A percentile compares a stretch with the other conserved stretches of the same genome.
phyloP scores from a whole-genome alignment of 768 basidiomycete genomes.

The Termitomyces sp. region DNA sequence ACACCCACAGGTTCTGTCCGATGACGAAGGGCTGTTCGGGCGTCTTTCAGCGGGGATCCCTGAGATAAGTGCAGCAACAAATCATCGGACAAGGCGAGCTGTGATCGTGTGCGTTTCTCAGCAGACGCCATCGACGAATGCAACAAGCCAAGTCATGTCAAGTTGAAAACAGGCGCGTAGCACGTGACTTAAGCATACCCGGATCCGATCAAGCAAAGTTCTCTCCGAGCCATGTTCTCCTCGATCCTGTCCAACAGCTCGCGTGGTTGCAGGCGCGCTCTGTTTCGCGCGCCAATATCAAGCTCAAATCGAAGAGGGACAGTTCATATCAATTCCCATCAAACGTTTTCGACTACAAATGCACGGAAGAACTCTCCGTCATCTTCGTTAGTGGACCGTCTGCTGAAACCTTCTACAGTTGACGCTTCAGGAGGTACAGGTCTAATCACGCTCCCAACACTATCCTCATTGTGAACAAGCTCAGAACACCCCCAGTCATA shows the following conservation, averaged over 20 bases:
- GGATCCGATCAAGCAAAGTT: too few relatives aligned
- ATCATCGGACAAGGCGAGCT: conserved; percentile 43
- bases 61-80: conserved; percentile 40
- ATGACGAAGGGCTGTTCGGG: conserved; percentile 33
- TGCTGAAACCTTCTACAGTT: conserved; percentile 14
- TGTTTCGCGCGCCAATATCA: neutral
- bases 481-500: conserved; percentile 74
- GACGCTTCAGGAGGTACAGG: conserved; percentile 35
- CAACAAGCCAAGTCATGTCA: conserved; percentile 10
- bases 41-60: conserved; percentile 52
- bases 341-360: conserved; percentile 10
- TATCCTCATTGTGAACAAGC: conserved; percentile 78
- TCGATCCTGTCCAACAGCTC: conserved; percentile 3
- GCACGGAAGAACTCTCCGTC: conserved; percentile 6
- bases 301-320: neutral
- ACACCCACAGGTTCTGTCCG: conserved; percentile 6
- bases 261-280: conserved; percentile 4
- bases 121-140: conserved; percentile 3
- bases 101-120: conserved; percentile 49
- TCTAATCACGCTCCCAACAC: conserved; percentile 47
- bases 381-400: conserved; percentile 14
- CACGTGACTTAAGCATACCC: conserved; percentile 21
- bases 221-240: conserved; percentile 12
- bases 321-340: neutral
- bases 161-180: conserved; percentile 28